Evolutionary conservation across 2,329 filamentous ascomycete genomes (phyloP), one percentile per base, ranked within the genome.

Genomic region (Pezicula radicicola): DNA sequence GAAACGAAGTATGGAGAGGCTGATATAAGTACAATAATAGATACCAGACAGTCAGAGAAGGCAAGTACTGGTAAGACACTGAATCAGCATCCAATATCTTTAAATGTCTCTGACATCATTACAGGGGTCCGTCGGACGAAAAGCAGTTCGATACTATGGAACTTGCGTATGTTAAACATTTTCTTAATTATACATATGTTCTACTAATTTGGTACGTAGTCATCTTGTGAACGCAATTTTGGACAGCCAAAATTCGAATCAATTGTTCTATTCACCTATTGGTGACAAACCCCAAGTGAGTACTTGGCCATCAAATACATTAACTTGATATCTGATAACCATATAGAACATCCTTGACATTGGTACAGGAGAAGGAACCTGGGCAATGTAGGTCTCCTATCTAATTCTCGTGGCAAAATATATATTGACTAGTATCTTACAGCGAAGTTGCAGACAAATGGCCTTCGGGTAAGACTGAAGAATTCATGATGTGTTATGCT

Each of bases 141-240:
- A 55, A 61, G 50, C 49, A 63, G 52, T 53, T 62, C 46, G 62
- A 63, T 44, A 59, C 62, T 7, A 59, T 64, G 43, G 57, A 64
- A 51, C 53, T 57, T 42, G 57, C 59, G 50, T 48, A 48, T 9
- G 15, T 25, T 19, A 10, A 9, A 18, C 12, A 16, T 28, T 1
- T 6, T n/a, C 19, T 6, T 9, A 16, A 19, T 10, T 19, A 16
- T 18, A 16, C 12, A 18, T 18, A 7, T 4, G 6, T 19, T 18
- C 13, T 10, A 25, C 39, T 42, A 42, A 42, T 16, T 30, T 4
- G 4, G 7, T 12, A 15, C 1, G 18, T 7, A 41, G 46, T 9
- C 60, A 62, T 53, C 47, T 60, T 30, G 52, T 55, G 13, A 55
- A 52, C 27, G 45, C 57, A 1, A 53, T 60, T 27, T 51, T 62